phyloP scores from a whole-genome alignment of 2,329 filamentous ascomycete genomes.

The Fusarium miscanthi region DNA sequence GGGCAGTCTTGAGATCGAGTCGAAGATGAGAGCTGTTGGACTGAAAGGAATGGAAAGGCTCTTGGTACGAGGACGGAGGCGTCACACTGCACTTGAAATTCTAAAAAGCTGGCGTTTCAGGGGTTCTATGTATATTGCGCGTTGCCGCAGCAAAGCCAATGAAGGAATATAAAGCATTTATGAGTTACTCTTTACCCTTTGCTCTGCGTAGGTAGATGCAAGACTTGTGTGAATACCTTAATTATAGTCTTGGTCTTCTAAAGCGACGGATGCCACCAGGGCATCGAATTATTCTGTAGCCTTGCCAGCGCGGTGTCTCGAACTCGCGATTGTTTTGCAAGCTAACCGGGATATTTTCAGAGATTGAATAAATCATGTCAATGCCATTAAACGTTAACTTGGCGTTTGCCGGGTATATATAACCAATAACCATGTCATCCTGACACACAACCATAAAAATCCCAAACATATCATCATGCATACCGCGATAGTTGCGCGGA shows the following conservation, averaged over 20 bases:
- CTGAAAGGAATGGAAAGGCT: constrained; percentile 26
- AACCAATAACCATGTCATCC: constrained; percentile 38
- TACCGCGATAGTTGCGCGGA: background rate
- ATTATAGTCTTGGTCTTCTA: background rate
- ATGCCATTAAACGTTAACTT: constrained; percentile 44
- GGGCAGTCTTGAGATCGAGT: background rate
- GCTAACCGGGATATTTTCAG: background rate
- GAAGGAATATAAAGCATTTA: constrained; percentile 30
- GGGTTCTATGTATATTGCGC: constrained; percentile 47
- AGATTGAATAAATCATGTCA: constrained; percentile 4
- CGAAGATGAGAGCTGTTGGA: constrained; percentile 14
- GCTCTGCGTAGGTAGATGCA: background rate
- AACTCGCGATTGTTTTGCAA: background rate
- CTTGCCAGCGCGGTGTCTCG: background rate
- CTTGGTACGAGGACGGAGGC: constrained; percentile 42
- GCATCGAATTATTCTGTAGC: background rate
- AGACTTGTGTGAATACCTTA: background rate
- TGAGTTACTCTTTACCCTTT: background rate
- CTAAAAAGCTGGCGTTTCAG: constrained; percentile 48
- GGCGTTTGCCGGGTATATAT: constrained; percentile 48
- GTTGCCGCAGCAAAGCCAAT: constrained; percentile 43
- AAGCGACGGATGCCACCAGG: background rate
- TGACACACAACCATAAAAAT: constrained; percentile 28
- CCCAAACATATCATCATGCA: constrained; percentile 13
- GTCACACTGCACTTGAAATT: constrained; percentile 47